Conservation (phyloP, 2,329 filamentous ascomycete species). For the Fusarium sulawesiense region DNA sequence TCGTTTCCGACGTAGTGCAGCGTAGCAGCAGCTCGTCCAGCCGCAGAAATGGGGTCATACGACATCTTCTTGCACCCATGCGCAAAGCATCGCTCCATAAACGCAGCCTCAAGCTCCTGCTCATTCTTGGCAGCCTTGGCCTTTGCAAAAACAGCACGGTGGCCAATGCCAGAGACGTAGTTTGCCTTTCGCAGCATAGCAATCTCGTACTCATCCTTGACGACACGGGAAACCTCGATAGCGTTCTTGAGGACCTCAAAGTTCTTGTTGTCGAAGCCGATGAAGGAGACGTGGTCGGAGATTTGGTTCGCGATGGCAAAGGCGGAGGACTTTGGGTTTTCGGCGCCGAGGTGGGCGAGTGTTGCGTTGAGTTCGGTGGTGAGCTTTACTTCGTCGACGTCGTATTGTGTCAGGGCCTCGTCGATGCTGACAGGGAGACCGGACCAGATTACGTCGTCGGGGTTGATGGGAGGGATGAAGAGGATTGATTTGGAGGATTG, state of each 20-base stretch:
- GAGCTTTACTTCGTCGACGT: constrained; percentile 81
- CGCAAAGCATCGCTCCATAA: constrained; percentile 80
- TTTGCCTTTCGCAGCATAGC: constrained; percentile 80
- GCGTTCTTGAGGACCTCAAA: constrained; percentile 66
- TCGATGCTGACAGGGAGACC: constrained; percentile 82
- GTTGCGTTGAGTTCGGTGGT: constrained; percentile 80
- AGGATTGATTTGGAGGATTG: constrained; percentile 78
- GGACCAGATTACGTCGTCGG: constrained; percentile 93
- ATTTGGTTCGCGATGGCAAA: constrained; percentile 85
- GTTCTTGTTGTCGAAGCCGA: constrained; percentile 75
- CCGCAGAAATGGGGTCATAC: constrained; percentile 87
- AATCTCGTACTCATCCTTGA: constrained; percentile 81
- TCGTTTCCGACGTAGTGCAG: constrained; percentile 90
- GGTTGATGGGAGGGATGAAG: constrained; percentile 89
- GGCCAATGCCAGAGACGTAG: constrained; percentile 73
- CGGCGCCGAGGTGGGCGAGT: constrained; percentile 65
- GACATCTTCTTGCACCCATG: constrained; percentile 84
- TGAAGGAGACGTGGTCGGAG: constrained; percentile 76
- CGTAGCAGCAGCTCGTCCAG: constrained; percentile 82
- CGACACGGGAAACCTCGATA: constrained; percentile 74
- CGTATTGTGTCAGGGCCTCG: constrained; percentile 81
- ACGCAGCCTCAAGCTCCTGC: constrained; percentile 83
- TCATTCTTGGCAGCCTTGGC: constrained; percentile 78
- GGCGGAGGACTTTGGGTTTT: constrained; percentile 60
- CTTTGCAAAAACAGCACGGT: constrained; percentile 69